Percentiles rank a stretch among this genome's conserved stretches.
Evolutionary conservation across 352 stramenopile genomes (phyloP).

Genomic region (Phytopythium delawarense): DNA sequence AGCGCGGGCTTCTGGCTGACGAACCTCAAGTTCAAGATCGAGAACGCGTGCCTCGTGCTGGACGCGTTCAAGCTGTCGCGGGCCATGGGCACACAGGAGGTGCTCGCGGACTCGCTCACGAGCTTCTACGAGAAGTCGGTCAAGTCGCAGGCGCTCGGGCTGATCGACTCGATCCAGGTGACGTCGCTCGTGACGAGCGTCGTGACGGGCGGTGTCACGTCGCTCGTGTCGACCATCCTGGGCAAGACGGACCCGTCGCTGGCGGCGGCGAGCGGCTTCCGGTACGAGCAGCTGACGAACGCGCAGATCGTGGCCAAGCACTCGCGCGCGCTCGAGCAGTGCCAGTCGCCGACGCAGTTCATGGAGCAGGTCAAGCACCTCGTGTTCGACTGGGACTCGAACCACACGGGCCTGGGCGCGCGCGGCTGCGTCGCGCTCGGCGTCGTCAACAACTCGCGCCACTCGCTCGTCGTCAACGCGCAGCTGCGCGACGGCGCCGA

Average conservation of each 20-base stretch:
- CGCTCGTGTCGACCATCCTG: slow-evolving; percentile 72
- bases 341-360: slow-evolving; percentile 47
- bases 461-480: slow-evolving; percentile 66
- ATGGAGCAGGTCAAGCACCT: slow-evolving; percentile 65
- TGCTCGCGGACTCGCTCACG: slow-evolving; percentile 52
- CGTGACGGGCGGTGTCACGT: slow-evolving; percentile 71
- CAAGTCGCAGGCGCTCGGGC: slow-evolving; percentile 73
- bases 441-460: slow-evolving; percentile 75
- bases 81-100: slow-evolving; percentile 72
- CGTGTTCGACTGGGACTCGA: slow-evolving; percentile 84
- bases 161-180: slow-evolving; percentile 85
- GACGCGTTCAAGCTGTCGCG: slow-evolving; percentile 61
- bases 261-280: slow-evolving; percentile 39
- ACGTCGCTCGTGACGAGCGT: slow-evolving; percentile 82
- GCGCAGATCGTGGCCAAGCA: slow-evolving; percentile 72
- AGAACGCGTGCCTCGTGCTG: slow-evolving; percentile 78
- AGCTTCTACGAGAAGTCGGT: slow-evolving; percentile 80
- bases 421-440: slow-evolving; percentile 71
- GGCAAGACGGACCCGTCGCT: slow-evolving; percentile 72
- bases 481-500: slow-evolving; percentile 74
- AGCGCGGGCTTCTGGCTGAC: slow-evolving; percentile 69
- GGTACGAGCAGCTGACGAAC: slow-evolving; percentile 73
- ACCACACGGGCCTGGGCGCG: slow-evolving; percentile 76
- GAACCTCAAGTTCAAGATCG: slow-evolving; percentile 84
- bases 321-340: slow-evolving; percentile 42